Conservation (phyloP, 2,329 filamentous ascomycete genomes). For the Microcyclosporella mali region DNA sequence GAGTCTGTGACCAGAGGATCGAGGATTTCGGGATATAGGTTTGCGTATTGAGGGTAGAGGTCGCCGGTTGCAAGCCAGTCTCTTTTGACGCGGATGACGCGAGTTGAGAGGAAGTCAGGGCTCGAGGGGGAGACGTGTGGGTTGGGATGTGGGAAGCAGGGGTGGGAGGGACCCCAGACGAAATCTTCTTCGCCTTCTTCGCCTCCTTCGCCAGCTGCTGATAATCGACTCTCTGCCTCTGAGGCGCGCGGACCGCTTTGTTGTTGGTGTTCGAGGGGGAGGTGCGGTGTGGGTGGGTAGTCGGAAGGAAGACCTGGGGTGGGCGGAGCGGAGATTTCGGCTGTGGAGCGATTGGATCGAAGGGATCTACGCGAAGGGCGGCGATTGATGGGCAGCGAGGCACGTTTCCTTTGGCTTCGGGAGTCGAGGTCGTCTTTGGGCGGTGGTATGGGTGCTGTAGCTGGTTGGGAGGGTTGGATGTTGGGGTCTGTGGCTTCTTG, state of each 20-base stretch:
- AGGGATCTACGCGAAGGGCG: slow-evolving; percentile 26
- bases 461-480: slow-evolving; percentile 15
- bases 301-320: slow-evolving; percentile 6
- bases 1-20: slow-evolving; percentile 79
- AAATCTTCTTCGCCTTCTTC: slow-evolving; percentile 44
- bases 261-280: neutral
- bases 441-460: slow-evolving; percentile 18
- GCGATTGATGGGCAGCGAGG: slow-evolving; percentile 30
- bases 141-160: slow-evolving; percentile 90
- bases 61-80: slow-evolving; percentile 88
- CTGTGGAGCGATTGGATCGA: slow-evolving; percentile 10
- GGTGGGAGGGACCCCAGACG: slow-evolving; percentile 88
- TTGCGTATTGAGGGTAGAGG: slow-evolving; percentile 85
- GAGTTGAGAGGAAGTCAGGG: slow-evolving; percentile 66
- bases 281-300: slow-evolving; percentile 4
- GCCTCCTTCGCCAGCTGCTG: slow-evolving; percentile 24
- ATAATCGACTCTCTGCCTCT: neutral
- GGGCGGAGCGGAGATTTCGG: slow-evolving; percentile 4
- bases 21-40: slow-evolving; percentile 91
- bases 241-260: neutral
- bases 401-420: slow-evolving; percentile 15
- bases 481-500: slow-evolving; percentile 24
- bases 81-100: slow-evolving; percentile 82
- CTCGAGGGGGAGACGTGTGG: slow-evolving; percentile 79
- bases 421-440: slow-evolving; percentile 12